phyloP scores from a whole-genome alignment of 805 yeast species.

The Hanseniaspora valbyensis region DNA sequence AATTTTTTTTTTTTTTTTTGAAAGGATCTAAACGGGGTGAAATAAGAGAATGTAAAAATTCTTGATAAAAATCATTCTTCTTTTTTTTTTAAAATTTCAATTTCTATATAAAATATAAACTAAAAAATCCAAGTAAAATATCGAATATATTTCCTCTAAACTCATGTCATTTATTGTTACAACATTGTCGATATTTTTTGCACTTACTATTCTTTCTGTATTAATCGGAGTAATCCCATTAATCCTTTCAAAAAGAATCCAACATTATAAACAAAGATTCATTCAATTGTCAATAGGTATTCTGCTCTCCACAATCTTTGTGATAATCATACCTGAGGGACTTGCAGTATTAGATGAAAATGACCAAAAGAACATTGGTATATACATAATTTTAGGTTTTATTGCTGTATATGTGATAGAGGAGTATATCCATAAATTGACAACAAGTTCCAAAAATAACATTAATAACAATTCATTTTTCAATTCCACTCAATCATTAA shows the following conservation, averaged over 20 bases:
- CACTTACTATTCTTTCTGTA: neutral
- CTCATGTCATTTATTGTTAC: slow-evolving; percentile 2
- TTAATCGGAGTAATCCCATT: slow-evolving; percentile 3
- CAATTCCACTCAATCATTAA: too few species aligned
- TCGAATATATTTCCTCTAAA: too few species aligned
- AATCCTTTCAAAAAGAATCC: neutral
- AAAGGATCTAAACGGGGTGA: too few species aligned
- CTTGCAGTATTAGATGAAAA: slow-evolving; percentile 31
- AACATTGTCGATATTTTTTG: neutral
- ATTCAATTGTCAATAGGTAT: slow-evolving; percentile 36
- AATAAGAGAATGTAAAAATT: too few species aligned
- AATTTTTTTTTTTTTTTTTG: too few species aligned
- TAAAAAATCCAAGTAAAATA: neutral
- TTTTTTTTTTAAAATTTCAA: too few species aligned
- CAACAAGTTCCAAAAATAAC: slow-evolving; percentile 11
- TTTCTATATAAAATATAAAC: neutral
- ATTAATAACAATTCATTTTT: too few species aligned
- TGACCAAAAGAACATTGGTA: slow-evolving; percentile 33
- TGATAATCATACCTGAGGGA: slow-evolving; percentile 51
- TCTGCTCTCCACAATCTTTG: slow-evolving; percentile 43
- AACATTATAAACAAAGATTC: slow-evolving; percentile 1
- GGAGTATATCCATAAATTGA: slow-evolving; percentile 22
- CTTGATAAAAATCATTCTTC: too few species aligned
- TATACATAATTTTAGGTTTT: slow-evolving; percentile 41
- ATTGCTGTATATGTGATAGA: slow-evolving; percentile 39